Evolutionary conservation across 345 rosid species (phyloP), one percentile per base, ranked within the genome.

Genomic region (Citrus inodora): DNA sequence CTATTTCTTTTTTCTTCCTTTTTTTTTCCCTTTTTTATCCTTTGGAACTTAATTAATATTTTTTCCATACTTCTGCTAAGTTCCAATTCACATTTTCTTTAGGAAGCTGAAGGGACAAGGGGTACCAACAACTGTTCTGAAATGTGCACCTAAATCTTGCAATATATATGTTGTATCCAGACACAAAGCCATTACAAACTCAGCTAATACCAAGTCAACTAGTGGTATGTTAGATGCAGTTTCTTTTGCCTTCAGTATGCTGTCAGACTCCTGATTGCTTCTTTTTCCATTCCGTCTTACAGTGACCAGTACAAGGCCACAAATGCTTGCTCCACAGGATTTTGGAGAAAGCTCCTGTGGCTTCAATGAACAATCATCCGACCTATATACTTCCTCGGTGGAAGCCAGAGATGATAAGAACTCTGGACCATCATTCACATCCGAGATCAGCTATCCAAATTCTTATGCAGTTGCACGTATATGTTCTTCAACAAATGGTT

Each of bases 21-120:
- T 63, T 16, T 32, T 35, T 35, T 37, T 46, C 10, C 10, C 13
- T 4, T 61, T 28, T 6, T 9, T 6, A 25, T 7, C 42, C 17
- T 48, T 71, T 16, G 38, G 33, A 33, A 22, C 30, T 30, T 17
- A 35, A 14, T 21, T 24, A 63, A 30, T n/a, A 22, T 48, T 53
- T 30, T 51, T 65, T 2, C 21, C 53, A 13, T 14, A 13, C 14
- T 24, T 63, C 17, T 60, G 69, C 70, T 82, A 62, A 80, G 38
- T 61, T 73, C 38, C 73, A 33, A 58, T 24, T 40, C 38, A 42
- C 71, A 28, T 55, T 35, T 80, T 71, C 55, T 40, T 10, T 78
- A 89, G 95, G 90, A 91, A 79, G 82, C 64, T 81, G 62, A 90
- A 76, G 80, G 92, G 87, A 76, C 87, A 85, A 59, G 87, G 88